A percentile compares a stretch with the other conserved stretches of the same genome.
phyloP scores from a whole-genome alignment of 2,329 filamentous ascomycete species.

The Calonectria leucothoes region DNA sequence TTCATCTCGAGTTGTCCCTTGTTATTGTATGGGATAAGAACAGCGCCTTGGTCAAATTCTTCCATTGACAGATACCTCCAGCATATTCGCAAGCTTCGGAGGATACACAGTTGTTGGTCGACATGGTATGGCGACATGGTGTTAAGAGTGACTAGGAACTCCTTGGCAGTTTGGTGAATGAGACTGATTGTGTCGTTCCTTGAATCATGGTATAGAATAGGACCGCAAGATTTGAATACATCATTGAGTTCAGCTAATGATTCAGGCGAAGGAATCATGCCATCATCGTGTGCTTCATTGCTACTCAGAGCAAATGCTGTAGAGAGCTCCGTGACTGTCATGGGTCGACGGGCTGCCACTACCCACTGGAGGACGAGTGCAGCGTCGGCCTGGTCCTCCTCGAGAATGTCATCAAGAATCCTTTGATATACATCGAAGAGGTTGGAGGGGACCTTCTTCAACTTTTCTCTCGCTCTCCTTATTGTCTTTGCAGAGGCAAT shows the following conservation, averaged over 20 bases:
- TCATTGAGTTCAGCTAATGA: not conserved
- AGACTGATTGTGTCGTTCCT: not conserved
- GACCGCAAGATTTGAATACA: not conserved
- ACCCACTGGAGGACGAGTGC: not conserved
- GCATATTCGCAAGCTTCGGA: not conserved
- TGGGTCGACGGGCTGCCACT: not conserved
- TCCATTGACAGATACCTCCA: not conserved
- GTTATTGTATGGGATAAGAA: not conserved
- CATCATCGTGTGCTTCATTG: not conserved
- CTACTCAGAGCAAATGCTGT: not conserved
- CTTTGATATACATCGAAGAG: not conserved
- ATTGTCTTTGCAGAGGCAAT: not conserved
- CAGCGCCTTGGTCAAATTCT: not conserved
- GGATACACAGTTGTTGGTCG: not conserved
- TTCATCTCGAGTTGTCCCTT: not conserved
- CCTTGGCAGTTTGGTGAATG: not conserved
- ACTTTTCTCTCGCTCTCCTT: not conserved
- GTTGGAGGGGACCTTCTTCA: not conserved
- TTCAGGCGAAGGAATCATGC: not conserved
- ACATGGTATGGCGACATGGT: not conserved
- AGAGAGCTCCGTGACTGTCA: not conserved
- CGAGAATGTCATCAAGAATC: not conserved
- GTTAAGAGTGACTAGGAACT: not conserved
- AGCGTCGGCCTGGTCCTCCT: not conserved
- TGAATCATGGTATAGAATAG: not conserved